phyloP scores from a whole-genome alignment of 768 basidiomycete species.

The Leccinum arenicola region DNA sequence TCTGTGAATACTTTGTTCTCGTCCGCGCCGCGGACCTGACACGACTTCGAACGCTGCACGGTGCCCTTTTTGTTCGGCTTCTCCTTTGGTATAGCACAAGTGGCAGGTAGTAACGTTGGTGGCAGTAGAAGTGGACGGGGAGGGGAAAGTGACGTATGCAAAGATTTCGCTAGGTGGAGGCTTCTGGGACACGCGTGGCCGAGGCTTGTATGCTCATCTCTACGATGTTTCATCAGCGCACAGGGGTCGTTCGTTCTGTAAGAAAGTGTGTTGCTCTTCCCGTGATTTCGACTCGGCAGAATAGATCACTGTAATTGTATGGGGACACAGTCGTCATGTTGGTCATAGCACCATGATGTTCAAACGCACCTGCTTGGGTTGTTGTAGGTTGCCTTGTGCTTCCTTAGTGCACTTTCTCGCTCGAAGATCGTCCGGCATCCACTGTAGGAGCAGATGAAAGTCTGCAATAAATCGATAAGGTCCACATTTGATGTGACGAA shows the following conservation, averaged over 20 bases:
- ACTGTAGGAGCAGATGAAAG: constrained; percentile 1
- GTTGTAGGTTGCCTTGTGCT: constrained; percentile 11
- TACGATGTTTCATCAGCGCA: constrained; percentile 17
- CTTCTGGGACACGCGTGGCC: not conserved
- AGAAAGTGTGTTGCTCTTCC: not conserved
- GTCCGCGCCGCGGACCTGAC: too few species aligned
- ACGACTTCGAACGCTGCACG: too few species aligned
- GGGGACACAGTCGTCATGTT: constrained; percentile 3
- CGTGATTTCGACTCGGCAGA: not conserved
- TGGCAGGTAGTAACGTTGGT: too few species aligned
- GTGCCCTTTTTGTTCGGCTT: too few species aligned
- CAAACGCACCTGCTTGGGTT: constrained; percentile 5
- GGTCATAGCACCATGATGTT: not conserved
- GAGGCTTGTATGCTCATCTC: constrained; percentile 13
- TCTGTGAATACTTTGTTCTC: too few species aligned
- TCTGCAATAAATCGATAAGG: constrained; percentile 1
- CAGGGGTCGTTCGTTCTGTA: constrained; percentile 17
- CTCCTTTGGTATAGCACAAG: too few species aligned
- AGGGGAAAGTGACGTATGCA: too few species aligned
- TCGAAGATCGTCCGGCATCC: constrained; percentile 13
- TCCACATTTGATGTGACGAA: not conserved
- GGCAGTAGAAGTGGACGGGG: too few species aligned
- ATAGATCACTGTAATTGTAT: not conserved
- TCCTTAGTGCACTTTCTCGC: constrained; percentile 6
- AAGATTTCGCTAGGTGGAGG: too few species aligned